These are phyloP conservation scores for Torulaspora pretoriensis DNA, from an alignment of 1,139 yeast species.

Conservation along the genomic window DNA sequence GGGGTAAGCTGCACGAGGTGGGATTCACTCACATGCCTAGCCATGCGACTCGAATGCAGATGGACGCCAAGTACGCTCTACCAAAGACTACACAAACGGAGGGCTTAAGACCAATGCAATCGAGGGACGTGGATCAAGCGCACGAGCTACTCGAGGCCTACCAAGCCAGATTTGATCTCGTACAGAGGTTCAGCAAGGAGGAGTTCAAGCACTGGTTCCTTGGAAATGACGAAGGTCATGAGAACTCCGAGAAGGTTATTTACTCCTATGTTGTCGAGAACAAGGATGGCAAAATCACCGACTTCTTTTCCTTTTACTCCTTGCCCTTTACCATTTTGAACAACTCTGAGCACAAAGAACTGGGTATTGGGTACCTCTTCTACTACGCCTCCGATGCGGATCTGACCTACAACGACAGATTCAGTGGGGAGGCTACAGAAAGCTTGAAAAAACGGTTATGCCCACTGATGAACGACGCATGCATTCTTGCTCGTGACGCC, in stretches of 20 bases:
- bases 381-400: slow-evolving; percentile 78
- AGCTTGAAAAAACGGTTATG: slow-evolving; percentile 55
- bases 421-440: slow-evolving; percentile 34
- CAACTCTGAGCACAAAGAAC: slow-evolving; percentile 57
- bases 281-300: slow-evolving; percentile 61
- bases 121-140: slow-evolving; percentile 62
- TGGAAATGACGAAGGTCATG: slow-evolving; percentile 38
- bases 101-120: slow-evolving; percentile 63
- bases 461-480: slow-evolving; percentile 65
- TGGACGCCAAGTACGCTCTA: slow-evolving; percentile 75
- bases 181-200: slow-evolving; percentile 62
- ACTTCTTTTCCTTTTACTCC: slow-evolving; percentile 83
- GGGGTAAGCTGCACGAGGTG: slow-evolving; percentile 85
- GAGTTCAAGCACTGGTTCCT: slow-evolving; percentile 84
- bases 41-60: slow-evolving; percentile 69
- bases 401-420: slow-evolving; percentile 37
- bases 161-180: slow-evolving; percentile 66
- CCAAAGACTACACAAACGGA: slow-evolving; percentile 54
- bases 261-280: slow-evolving; percentile 76
- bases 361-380: slow-evolving; percentile 84
- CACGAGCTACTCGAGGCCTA: slow-evolving; percentile 54
- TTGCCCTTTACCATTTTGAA: slow-evolving; percentile 83
- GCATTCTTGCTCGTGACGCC: slow-evolving; percentile 59
- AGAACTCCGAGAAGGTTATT: slow-evolving; percentile 47
- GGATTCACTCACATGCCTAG: slow-evolving; percentile 81